phyloP scores from a whole-genome alignment of 2,329 filamentous ascomycete species.

The Hawksworthiomyces lignivorus region DNA sequence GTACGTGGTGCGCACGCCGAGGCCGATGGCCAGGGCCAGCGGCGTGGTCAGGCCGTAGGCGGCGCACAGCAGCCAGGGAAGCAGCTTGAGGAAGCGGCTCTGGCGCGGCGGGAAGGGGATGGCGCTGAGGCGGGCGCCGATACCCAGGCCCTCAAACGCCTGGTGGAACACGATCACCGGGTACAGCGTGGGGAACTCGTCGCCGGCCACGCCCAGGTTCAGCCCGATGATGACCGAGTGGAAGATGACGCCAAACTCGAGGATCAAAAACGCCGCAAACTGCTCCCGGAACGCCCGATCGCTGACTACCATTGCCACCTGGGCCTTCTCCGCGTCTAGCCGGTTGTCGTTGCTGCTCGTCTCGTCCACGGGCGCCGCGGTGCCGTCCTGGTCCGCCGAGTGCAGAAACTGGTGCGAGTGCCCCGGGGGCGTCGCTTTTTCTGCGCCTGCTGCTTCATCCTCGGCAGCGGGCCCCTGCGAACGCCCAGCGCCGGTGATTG shows the following conservation, averaged over 20 bases:
- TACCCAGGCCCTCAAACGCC: slow-evolving; percentile 87
- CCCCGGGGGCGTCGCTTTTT: slow-evolving; percentile 12
- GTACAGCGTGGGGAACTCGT: slow-evolving; percentile 51
- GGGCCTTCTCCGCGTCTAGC: slow-evolving; percentile 52
- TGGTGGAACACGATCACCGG: slow-evolving; percentile 79
- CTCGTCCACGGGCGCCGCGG: slow-evolving; percentile 43
- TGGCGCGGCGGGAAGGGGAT: slow-evolving; percentile 58
- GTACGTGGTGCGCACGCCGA: slow-evolving; percentile 64
- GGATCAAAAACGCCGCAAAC: slow-evolving; percentile 63
- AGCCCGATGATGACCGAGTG: slow-evolving; percentile 91
- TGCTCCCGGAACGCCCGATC: slow-evolving; percentile 31
- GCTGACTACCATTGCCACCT: slow-evolving; percentile 16
- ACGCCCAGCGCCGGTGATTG: slow-evolving; percentile 26
- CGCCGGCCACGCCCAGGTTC: slow-evolving; percentile 57
- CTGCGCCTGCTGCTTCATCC: slow-evolving; percentile 14
- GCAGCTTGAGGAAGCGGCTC: slow-evolving; percentile 49
- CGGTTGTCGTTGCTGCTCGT: slow-evolving; percentile 53
- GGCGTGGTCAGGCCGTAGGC: slow-evolving; percentile 77
- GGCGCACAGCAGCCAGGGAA: slow-evolving; percentile 67
- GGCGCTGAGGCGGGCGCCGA: slow-evolving; percentile 74
- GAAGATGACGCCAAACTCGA: slow-evolving; percentile 94
- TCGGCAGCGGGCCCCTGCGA: slow-evolving; percentile 10
- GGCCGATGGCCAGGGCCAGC: slow-evolving; percentile 73
- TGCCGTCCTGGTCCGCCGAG: slow-evolving; percentile 69
- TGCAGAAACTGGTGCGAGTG: slow-evolving; percentile 52